Evolutionary conservation across 2,329 filamentous ascomycete species (phyloP).

Genomic region (Fusarium sp.): DNA sequence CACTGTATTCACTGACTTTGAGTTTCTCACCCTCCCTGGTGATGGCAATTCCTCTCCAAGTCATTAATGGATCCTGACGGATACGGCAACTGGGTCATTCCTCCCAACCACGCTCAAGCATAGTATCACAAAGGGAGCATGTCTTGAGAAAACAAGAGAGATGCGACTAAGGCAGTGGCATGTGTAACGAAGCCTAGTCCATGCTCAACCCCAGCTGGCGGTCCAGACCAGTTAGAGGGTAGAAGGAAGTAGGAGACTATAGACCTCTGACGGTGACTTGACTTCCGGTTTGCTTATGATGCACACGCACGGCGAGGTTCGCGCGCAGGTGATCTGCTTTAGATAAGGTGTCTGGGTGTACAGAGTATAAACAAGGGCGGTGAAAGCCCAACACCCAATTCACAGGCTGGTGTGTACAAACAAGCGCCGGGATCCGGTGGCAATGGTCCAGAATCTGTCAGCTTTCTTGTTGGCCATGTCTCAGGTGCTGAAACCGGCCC

Average conservation of each 20-base stretch:
- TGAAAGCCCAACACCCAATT: not conserved
- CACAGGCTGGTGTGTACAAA: not conserved
- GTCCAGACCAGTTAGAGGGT: not conserved
- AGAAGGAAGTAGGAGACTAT: not conserved
- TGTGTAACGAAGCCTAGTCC: not conserved
- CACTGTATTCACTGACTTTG: not conserved
- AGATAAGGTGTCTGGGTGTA: not conserved
- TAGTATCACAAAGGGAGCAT: not conserved
- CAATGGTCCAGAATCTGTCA: constrained; percentile 3
- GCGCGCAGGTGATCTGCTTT: not conserved
- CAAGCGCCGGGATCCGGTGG: constrained; percentile 26
- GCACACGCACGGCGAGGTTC: not conserved
- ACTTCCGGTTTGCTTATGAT: not conserved
- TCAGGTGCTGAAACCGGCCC: constrained; percentile 34
- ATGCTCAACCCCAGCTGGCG: not conserved
- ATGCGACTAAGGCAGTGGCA: not conserved
- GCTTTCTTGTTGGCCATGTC: constrained; percentile 17
- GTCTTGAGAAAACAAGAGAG: not conserved
- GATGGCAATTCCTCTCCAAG: not conserved
- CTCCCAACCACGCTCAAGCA: not conserved
- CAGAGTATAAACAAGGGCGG: not conserved
- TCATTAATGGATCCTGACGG: not conserved
- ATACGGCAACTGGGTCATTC: not conserved
- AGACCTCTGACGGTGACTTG: not conserved
- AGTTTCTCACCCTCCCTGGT: not conserved